Percentiles rank a stretch among this genome's conserved stretches.
Conservation (phyloP, 1,284 basidiomycete genomes). For the Xerocomus amazonicus region DNA sequence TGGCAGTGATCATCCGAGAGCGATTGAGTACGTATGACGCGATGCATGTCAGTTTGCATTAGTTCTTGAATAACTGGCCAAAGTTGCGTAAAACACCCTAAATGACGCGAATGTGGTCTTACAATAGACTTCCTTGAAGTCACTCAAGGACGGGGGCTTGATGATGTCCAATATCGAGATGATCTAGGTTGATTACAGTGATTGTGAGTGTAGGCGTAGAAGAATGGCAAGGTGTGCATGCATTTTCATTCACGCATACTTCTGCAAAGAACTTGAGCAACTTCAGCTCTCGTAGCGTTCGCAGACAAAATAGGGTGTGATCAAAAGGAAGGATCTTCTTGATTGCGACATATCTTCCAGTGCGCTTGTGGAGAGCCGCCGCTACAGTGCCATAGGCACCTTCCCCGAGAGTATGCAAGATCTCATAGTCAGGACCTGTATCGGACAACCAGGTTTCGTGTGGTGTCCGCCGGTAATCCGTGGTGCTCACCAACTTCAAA, state of each 20-base stretch:
- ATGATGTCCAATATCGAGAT: slow-evolving; percentile 86
- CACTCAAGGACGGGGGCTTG: slow-evolving; percentile 70
- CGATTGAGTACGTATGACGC: slow-evolving; percentile 86
- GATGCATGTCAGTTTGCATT: slow-evolving; percentile 89
- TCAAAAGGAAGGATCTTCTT: slow-evolving; percentile 86
- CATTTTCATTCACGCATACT: slow-evolving; percentile 77
- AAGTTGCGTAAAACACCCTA: slow-evolving; percentile 5
- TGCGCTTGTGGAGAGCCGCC: slow-evolving; percentile 63
- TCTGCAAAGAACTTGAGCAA: slow-evolving; percentile 82
- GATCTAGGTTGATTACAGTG: slow-evolving; percentile 44
- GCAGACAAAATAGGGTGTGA: slow-evolving; percentile 74
- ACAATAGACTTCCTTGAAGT: slow-evolving; percentile 85
- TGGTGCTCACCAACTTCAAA: slow-evolving; percentile 55
- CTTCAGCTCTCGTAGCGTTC: slow-evolving; percentile 78
- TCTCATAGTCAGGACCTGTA: slow-evolving; percentile 68
- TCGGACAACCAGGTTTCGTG: slow-evolving; percentile 9
- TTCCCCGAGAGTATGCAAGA: slow-evolving; percentile 73
- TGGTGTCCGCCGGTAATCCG: neutral
- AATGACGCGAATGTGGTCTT: slow-evolving; percentile 18
- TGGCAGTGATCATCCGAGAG: slow-evolving; percentile 90
- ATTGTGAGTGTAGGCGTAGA: neutral
- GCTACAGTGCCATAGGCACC: slow-evolving; percentile 75
- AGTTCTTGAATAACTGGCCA: slow-evolving; percentile 78
- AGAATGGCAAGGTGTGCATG: slow-evolving; percentile 30
- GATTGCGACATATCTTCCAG: slow-evolving; percentile 68